These are phyloP conservation scores for Sporothrix curviconia DNA, from an alignment of 2,329 filamentous ascomycete genomes.

Conservation along the genomic window DNA sequence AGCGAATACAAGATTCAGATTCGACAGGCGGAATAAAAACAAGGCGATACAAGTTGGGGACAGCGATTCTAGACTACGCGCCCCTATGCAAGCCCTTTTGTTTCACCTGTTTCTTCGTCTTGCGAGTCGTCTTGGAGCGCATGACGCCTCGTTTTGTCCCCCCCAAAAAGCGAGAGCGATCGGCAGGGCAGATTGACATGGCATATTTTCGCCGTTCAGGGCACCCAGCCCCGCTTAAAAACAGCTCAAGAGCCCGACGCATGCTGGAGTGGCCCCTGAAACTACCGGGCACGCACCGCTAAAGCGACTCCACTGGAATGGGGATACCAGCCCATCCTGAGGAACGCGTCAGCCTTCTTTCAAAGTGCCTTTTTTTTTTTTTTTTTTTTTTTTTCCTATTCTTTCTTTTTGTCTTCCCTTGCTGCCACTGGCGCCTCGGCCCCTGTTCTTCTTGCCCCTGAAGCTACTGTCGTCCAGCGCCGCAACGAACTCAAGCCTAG, in stretches of 20 bases:
- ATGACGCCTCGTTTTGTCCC: not conserved
- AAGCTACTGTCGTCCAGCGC: too few relatives aligned
- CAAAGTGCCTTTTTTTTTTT: too few relatives aligned
- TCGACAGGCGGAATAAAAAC: not conserved
- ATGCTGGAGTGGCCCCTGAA: not conserved
- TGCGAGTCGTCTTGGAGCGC: not conserved
- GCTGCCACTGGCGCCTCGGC: too few relatives aligned
- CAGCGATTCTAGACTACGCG: too few relatives aligned
- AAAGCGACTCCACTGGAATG: not conserved
- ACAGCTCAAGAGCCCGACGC: not conserved
- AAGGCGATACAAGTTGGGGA: not conserved
- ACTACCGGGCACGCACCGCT: not conserved
- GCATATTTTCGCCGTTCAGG: not conserved
- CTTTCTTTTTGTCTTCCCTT: too few relatives aligned
- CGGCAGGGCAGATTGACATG: not conserved
- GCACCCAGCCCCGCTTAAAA: not conserved
- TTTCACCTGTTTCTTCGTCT: not conserved
- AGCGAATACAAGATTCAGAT: not conserved
- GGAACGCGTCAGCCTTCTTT: conserved; percentile 2
- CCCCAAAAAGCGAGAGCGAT: not conserved
- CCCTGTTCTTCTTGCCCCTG: not conserved
- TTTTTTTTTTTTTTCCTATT: too few relatives aligned
- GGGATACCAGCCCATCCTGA: not conserved
- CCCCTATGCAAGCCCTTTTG: not conserved
- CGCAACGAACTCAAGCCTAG: too few relatives aligned